A percentile compares a stretch with the other conserved stretches of the same genome.
These are phyloP conservation scores for Magnolia changhungtana DNA, from an alignment of 164 flowering plant species.

Conservation along the genomic window DNA sequence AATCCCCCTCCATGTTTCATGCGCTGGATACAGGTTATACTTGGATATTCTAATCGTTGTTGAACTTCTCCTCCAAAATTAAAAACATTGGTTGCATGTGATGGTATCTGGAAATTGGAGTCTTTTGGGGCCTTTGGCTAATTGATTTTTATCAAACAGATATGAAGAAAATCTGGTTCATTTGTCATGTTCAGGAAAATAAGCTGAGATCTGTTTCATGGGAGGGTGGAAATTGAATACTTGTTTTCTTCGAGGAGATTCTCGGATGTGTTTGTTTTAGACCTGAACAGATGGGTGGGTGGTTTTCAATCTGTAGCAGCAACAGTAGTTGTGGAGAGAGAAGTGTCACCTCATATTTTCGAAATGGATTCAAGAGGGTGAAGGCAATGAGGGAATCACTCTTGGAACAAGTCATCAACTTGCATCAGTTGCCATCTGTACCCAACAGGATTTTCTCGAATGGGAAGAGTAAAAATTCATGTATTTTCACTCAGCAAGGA, in stretches of 20 bases:
- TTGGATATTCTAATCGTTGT: not conserved
- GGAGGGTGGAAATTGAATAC: not conserved
- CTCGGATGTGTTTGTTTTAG: not conserved
- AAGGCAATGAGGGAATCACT: slow-evolving; percentile 47
- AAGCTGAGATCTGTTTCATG: not conserved
- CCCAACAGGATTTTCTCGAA: slow-evolving; percentile 69
- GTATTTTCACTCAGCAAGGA: slow-evolving; percentile 90
- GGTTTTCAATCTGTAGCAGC: not conserved
- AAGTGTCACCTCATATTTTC: slow-evolving; percentile 34
- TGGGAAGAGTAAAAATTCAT: slow-evolving; percentile 70
- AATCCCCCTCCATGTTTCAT: not conserved
- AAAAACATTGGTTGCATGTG: not conserved
- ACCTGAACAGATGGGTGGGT: not conserved
- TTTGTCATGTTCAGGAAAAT: not conserved
- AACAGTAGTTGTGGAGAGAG: slow-evolving; percentile 9
- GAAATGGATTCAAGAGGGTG: slow-evolving; percentile 30
- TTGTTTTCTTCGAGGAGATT: not conserved
- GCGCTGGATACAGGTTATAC: not conserved
- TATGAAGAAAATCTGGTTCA: not conserved
- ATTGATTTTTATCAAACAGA: not conserved
- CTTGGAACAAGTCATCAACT: slow-evolving; percentile 40
- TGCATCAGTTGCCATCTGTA: slow-evolving; percentile 55
- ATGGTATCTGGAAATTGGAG: not conserved
- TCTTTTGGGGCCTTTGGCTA: not conserved
- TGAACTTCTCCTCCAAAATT: not conserved